Evolutionary conservation across 495 filamentous ascomycete genomes (phyloP), one percentile per base, ranked within the genome.

Genomic region (Neurospora hispaniola): DNA sequence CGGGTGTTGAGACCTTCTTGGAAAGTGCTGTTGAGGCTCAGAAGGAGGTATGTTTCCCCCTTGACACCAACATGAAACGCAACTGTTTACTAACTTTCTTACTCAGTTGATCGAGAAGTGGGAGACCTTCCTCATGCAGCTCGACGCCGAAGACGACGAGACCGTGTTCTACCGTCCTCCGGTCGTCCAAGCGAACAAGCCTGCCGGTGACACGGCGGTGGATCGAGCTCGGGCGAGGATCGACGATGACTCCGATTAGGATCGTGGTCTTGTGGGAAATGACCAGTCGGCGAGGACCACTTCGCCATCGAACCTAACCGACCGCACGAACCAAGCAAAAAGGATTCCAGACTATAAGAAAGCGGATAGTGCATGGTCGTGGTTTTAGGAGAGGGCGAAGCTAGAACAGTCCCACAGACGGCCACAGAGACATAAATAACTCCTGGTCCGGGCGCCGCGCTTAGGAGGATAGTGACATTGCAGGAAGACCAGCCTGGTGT

Each of bases 11-110:
- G 84, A 99, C 96, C 0, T 99, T 95, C 81, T 84, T 99, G 75
- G 96, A 99, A 83, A 92, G 94, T 73, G 93, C 95, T 20, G 94
- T 99, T 4, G 96, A 99, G 84, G 96, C 93, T 70, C 96, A 99
- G 85, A 99, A 99, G 83, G 96, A 99, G 91, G 96, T 95, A 80
- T 78, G 88, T 82, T 35, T 39, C 41, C 69, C 3, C 23, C 23
- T 69, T 5, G 16, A 43, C 42, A 43, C 42, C 8, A 18, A 38
- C 35, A 38, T 18, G 5, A 43, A 43, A 43, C 42, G 42, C 6
- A n/a, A 4, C 74, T 3, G 2, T 11, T 41, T 8, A 48, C 43
- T 71, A 59, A 72, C 59, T 1, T 23, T 9, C 54, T 23, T n/a
- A 70, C 20, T 38, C 77, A 99, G 96, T 87, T 99, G 76, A 99